Percentiles rank a stretch among this genome's conserved stretches.
Conservation (phyloP, 176 grass and related monocot genomes). For the Chrysopogon serrulatus region DNA sequence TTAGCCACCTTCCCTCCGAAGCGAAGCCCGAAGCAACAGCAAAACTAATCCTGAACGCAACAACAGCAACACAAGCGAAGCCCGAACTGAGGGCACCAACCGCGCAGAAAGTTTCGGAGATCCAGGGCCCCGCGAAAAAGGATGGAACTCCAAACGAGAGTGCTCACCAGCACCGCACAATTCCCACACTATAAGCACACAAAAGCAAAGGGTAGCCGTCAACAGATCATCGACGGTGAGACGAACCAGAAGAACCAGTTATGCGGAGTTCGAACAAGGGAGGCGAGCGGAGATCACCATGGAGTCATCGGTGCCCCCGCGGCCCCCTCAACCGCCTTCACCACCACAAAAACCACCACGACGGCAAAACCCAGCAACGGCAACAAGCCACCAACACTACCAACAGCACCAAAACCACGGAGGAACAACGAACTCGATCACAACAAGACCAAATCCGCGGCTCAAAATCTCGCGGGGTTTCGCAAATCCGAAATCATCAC, state of each 20-base stretch:
- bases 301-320: background rate
- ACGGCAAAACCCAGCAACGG: background rate
- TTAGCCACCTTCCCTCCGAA: background rate
- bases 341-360: background rate
- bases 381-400: background rate
- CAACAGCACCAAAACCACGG: background rate
- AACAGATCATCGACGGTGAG: background rate
- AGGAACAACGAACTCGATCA: background rate
- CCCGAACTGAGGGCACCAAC: background rate
- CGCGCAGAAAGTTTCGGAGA: background rate
- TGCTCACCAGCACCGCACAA: background rate
- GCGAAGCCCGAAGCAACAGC: background rate
- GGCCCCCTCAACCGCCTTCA: background rate
- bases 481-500: background rate
- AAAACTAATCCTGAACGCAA: background rate
- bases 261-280: background rate
- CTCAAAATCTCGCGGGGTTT: background rate
- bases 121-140: background rate
- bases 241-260: background rate
- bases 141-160: background rate
- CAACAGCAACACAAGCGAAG: background rate
- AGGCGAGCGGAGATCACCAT: conserved; percentile 11
- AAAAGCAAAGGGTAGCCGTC: background rate
- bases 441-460: background rate
- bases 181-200: background rate